Evolutionary conservation across 495 filamentous ascomycete species (phyloP), one percentile per base, ranked within the genome.

Genomic region (Usnea hakonensis): DNA sequence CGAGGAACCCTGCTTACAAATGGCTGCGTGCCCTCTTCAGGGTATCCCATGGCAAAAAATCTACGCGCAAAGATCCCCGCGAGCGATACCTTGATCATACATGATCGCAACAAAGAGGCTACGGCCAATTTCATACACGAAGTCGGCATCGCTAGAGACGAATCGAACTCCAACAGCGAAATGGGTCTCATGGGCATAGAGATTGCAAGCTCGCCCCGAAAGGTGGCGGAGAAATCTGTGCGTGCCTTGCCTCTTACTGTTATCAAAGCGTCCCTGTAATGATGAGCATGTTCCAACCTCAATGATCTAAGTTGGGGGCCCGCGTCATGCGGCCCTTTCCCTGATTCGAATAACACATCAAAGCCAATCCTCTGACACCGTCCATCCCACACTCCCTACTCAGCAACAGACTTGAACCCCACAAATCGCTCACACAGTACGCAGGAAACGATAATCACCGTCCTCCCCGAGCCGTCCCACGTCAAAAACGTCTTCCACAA

Each of bases 11-110:
- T 72, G 61, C 63, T 67, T 67, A 67, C 63, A 41, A n/a, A 40
- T 58, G 19, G 63, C 57, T 50, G 36, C 40, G 33, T 52, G 44
- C 61, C 50, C 48, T 57, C 32, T 28, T 23, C 62, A 81, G 89
- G 89, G 3, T 93, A 88, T 61, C 85, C 88, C 66, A 95, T 95
- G 90, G 90, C 90, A n/a, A 84, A 82, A 71, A 95, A 94, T 68
- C 77, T 95, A 2, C 87, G 89, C 64, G 77, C 84, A 32, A 93
- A 91, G 68, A 83, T 94, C 13, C 78, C 89, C 5, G 77, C 82
- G 2, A 76, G 73, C 26, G 90, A 95, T 70, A 86, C 78, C 3
- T 62, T 95, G 19, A 75, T 84, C 28, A 71, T 95, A 23, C 88
- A 85, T 61, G 90, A 95, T 70, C 84, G 91, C 67, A 93, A 94